Base-by-base conservation (phyloP, 495 filamentous ascomycete genomes). In the Talaromyces wortmannii region DNA sequence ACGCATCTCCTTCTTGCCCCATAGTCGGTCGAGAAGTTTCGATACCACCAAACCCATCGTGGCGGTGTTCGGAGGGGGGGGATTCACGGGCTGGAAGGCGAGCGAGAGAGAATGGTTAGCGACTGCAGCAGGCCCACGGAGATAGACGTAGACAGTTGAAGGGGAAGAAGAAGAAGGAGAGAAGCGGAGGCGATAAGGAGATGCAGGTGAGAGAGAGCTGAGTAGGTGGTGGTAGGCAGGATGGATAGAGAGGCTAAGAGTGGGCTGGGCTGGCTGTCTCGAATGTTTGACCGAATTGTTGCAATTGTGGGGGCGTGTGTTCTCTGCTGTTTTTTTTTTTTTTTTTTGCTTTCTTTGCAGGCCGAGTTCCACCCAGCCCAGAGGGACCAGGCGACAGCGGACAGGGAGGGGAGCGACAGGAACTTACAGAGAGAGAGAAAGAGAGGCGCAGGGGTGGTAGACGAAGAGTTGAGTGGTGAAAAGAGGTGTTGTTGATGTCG, bases 1-100 rank as follows among this genome's bases (percentile, higher is more conserved):
- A 78, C 92, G 85, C 94, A 99, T 99, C 84, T 99, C 94, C 85
- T 96, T 96, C 84, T 95, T 94, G 62, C 92, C 91, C 86, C 90
- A 96, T 70, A 97, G 85, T 78, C 85, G 84, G 69, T 95, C 89
- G 72, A 98, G 91, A 67, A 97, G 74, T 80, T 87, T 92, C 60
- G 91, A 96, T 73, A 96, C 87, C 65, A 85, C 83, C 68, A 96
- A 79, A 95, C 91, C 91, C 91, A 96, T 96, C 72, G 72, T 89
- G 79, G 78, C 82, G 79, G 74, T 70, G 67, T 67, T 61, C 23
- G 23, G 23, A 23, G 23, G 23, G 36, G 8, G 36, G 57, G 56
- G 57, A 44, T 44, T 30, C n/a, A 50, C 48, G 29, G 32, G 29
- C 40, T 43, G 50, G 16, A 33, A 52, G 43, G 15, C 16, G n/a